These are phyloP conservation scores for Colletotrichum horii DNA, from an alignment of 2,329 filamentous ascomycete genomes.

Conservation along the genomic window DNA sequence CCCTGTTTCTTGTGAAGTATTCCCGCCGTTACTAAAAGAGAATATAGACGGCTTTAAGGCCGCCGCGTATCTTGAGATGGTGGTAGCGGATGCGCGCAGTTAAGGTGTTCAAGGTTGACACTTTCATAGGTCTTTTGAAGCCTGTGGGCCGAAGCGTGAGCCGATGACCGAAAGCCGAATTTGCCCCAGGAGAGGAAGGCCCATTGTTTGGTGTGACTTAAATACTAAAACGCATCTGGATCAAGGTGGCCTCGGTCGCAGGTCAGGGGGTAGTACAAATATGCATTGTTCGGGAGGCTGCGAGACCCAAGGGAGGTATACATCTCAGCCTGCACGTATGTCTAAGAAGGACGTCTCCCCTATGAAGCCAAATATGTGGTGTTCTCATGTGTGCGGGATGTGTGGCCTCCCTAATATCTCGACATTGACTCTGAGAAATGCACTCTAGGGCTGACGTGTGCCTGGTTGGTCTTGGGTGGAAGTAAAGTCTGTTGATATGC, in stretches of 20 bases:
- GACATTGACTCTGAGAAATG: too few relatives aligned
- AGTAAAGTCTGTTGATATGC: background rate
- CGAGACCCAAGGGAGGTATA: too few relatives aligned
- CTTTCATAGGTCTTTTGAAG: background rate
- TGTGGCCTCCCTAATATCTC: too few relatives aligned
- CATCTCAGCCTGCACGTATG: too few relatives aligned
- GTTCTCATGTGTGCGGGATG: too few relatives aligned
- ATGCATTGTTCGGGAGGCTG: too few relatives aligned
- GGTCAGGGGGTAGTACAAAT: rapidly evolving
- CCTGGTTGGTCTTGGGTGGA: rapidly evolving
- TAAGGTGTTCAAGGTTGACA: background rate
- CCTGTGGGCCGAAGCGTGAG: rapidly evolving
- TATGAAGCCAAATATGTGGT: too few relatives aligned
- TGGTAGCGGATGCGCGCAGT: rapidly evolving
- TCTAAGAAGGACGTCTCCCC: too few relatives aligned
- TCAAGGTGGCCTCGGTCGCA: background rate
- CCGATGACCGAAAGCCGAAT: too few relatives aligned
- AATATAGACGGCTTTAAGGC: rapidly evolving
- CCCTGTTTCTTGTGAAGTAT: background rate
- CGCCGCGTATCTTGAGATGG: background rate
- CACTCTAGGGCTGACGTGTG: background rate
- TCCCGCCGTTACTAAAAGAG: background rate
- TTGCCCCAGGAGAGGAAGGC: background rate
- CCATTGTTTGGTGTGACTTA: background rate
- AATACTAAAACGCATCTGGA: background rate